Conservation (phyloP, 164 flowering plant genomes). For the Berberis vulgaris region DNA sequence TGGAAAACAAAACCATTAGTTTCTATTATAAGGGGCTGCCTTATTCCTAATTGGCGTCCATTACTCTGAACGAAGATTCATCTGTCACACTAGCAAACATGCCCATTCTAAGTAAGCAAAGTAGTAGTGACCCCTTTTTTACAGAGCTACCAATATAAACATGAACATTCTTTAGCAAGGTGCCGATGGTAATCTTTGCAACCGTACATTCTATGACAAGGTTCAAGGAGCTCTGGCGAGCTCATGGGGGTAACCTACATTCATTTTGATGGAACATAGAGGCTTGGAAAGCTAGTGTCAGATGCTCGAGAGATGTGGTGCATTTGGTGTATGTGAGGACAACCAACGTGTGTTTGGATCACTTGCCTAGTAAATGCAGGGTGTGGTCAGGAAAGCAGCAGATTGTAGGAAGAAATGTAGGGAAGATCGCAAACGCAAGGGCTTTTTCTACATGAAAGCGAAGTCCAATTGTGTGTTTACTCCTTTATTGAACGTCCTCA, state of each 20-base stretch:
- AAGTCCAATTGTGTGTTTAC: not conserved
- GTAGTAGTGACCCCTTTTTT: not conserved
- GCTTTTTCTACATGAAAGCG: not conserved
- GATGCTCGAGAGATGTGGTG: not conserved
- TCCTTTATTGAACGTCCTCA: not conserved
- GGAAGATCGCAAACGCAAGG: not conserved
- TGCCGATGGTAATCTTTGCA: not conserved
- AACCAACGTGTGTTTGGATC: constrained; percentile 2
- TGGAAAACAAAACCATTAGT: constrained; percentile 9
- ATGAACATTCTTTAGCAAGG: not conserved
- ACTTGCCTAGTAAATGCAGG: not conserved
- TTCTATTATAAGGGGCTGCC: constrained; percentile 8
- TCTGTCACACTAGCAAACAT: not conserved
- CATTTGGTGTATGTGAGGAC: constrained; percentile 1
- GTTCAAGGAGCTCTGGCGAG: not conserved
- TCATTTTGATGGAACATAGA: not conserved
- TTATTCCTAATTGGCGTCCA: not conserved
- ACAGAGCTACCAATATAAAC: not conserved
- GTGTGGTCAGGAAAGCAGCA: not conserved
- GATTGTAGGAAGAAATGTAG: not conserved
- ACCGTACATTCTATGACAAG: not conserved
- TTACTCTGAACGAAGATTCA: not conserved
- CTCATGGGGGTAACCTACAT: not conserved
- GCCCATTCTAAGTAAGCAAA: not conserved
- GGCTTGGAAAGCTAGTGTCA: not conserved